Evolutionary conservation across 495 filamentous ascomycete genomes (phyloP).

Genomic region (Pseudomonodictys pantanalensis): DNA sequence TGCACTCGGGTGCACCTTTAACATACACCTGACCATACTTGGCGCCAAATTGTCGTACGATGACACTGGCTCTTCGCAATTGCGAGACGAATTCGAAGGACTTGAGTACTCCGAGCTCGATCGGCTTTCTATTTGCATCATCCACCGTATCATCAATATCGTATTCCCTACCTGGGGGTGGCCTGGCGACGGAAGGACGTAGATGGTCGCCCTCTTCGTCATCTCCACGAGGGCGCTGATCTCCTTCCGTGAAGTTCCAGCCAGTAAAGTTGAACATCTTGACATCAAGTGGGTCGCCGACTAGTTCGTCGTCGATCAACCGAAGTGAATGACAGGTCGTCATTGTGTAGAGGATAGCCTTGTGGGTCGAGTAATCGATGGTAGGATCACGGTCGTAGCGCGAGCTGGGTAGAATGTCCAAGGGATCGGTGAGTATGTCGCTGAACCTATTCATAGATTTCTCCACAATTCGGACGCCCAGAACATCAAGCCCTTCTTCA

Average conservation of each 20-base stretch:
- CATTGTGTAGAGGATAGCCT: conserved; percentile 85
- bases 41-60: conserved; percentile 81
- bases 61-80: conserved; percentile 87
- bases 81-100: conserved; percentile 96
- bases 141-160: conserved; percentile 48
- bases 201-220: conserved; percentile 65
- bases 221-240: conserved; percentile 52
- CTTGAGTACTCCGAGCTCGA: conserved; percentile 84
- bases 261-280: conserved; percentile 99
- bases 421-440: conserved; percentile 55
- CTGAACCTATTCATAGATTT: conserved; percentile 60
- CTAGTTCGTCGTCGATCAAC: conserved; percentile 76
- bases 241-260: conserved; percentile 90
- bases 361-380: conserved; percentile 60
- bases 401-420: conserved; percentile 54
- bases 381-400: conserved; percentile 54
- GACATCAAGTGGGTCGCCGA: conserved; percentile 92
- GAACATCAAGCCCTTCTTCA: conserved; percentile 93
- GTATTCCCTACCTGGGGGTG: conserved; percentile 61
- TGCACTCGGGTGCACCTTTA: conserved; percentile 95
- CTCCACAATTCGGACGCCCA: conserved; percentile 77
- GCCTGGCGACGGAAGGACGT: conserved; percentile 79
- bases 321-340: conserved; percentile 94
- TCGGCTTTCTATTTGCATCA: conserved; percentile 40
- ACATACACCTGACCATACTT: conserved; percentile 81